Percentiles rank a stretch among this genome's conserved stretches.
Evolutionary conservation across 208 protist genomes (phyloP).

Genomic region (Wallacemonas sp.): DNA sequence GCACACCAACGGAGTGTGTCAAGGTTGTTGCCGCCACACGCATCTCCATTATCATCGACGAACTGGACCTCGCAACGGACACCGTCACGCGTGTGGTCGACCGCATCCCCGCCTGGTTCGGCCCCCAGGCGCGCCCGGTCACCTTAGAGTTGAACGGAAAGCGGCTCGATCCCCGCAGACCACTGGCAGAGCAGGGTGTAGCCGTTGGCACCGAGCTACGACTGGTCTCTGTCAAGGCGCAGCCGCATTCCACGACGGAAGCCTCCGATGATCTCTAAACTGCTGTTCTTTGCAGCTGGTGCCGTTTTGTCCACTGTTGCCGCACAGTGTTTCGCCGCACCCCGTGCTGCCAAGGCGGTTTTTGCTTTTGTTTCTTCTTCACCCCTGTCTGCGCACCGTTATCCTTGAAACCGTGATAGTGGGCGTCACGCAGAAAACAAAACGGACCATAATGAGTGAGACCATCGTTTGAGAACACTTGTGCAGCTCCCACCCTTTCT

Average conservation of each 20-base stretch:
- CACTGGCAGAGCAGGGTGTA: constrained; percentile 27
- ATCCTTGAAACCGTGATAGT: too few species aligned
- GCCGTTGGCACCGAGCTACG: constrained; percentile 6
- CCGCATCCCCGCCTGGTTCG: constrained; percentile 35
- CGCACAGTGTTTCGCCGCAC: too few species aligned
- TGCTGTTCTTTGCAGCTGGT: background rate
- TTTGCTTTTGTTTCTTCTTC: too few species aligned
- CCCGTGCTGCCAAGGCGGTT: too few species aligned
- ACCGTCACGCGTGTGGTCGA: constrained; percentile 27
- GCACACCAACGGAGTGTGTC: constrained; percentile 5
- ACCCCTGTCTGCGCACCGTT: too few species aligned
- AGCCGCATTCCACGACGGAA: background rate
- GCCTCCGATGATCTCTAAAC: background rate
- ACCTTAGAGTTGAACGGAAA: constrained; percentile 20
- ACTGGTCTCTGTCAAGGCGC: constrained; percentile 17
- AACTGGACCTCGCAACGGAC: constrained; percentile 21
- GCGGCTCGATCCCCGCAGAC: constrained; percentile 12
- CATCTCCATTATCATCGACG: constrained; percentile 15
- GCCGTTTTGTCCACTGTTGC: too few species aligned
- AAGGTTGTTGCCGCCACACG: constrained; percentile 4
- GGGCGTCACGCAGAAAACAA: too few species aligned
- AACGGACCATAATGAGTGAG: too few species aligned
- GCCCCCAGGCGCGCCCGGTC: constrained; percentile 24
- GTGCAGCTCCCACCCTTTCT: background rate
- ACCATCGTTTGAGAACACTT: too few species aligned